These are phyloP conservation scores for Globisporangium alternatum DNA, from an alignment of 352 stramenopile genomes.

Conservation along the genomic window DNA sequence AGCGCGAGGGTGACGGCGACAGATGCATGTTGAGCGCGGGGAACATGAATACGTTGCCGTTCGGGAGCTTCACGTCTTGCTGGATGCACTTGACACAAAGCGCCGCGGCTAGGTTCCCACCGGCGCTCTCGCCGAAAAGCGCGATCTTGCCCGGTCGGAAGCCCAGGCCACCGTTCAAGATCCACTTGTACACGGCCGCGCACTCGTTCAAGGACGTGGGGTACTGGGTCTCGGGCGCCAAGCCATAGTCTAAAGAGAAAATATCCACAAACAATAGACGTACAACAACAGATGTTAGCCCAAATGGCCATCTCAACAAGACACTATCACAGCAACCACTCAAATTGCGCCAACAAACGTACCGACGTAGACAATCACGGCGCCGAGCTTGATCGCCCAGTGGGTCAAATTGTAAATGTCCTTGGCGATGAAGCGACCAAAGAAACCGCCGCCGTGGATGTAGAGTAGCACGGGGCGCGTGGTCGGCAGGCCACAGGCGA, in stretches of 20 bases:
- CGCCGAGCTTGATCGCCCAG: slow-evolving; percentile 68
- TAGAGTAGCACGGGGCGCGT: slow-evolving; percentile 78
- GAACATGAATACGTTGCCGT: slow-evolving; percentile 87
- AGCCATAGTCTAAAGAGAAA: slow-evolving; percentile 59
- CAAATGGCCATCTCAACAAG: slow-evolving; percentile 1
- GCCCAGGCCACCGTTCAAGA: slow-evolving; percentile 66
- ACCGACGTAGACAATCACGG: slow-evolving; percentile 87
- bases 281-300: slow-evolving; percentile 10
- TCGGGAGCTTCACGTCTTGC: slow-evolving; percentile 61
- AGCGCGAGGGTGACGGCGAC: slow-evolving; percentile 83
- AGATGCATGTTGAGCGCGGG: slow-evolving; percentile 88
- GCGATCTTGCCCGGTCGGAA: slow-evolving; percentile 68
- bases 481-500: slow-evolving; percentile 63
- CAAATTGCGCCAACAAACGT: slow-evolving; percentile 13
- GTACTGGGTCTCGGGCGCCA: slow-evolving; percentile 83
- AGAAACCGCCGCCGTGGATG: slow-evolving; percentile 86
- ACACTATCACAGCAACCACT: neutral
- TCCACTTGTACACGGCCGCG: slow-evolving; percentile 84
- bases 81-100: slow-evolving; percentile 84
- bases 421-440: slow-evolving; percentile 85
- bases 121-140: slow-evolving; percentile 83
- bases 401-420: slow-evolving; percentile 74
- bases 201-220: slow-evolving; percentile 76
- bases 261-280: neutral
- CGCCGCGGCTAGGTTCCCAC: slow-evolving; percentile 86